A percentile compares a stretch with the other conserved stretches of the same genome.
These are phyloP conservation scores for Aspergillus sp. DNA, from an alignment of 2,329 filamentous ascomycete genomes.

Conservation along the genomic window DNA sequence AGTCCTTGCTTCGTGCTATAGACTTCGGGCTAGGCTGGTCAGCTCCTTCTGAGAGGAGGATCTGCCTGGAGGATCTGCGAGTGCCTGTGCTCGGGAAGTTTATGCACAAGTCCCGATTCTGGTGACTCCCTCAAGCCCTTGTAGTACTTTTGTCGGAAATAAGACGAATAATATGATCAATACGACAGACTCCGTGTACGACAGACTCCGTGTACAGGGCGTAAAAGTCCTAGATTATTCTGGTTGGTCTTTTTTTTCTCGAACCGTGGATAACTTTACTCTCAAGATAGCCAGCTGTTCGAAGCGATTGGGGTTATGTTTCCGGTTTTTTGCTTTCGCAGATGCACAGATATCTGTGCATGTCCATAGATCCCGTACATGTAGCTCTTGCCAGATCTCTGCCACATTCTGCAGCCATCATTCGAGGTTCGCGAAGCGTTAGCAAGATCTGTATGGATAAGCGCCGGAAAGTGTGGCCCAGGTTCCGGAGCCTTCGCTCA, in stretches of 20 bases:
- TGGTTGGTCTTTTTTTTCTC: slow-evolving; percentile 3
- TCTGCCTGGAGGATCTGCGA: slow-evolving; percentile 22
- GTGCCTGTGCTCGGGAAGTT: slow-evolving; percentile 28
- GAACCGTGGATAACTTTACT: slow-evolving; percentile 2
- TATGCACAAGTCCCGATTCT: slow-evolving; percentile 22
- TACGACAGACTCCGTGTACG: slow-evolving; percentile 5
- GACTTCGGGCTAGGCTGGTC: slow-evolving; percentile 16
- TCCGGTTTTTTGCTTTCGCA: neutral
- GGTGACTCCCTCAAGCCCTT: slow-evolving; percentile 10
- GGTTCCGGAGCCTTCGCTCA: slow-evolving; percentile 21
- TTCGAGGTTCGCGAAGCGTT: slow-evolving; percentile 5
- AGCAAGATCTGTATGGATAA: slow-evolving; percentile 15
- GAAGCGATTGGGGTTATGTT: slow-evolving; percentile 8
- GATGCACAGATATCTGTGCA: neutral
- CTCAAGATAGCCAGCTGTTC: neutral
- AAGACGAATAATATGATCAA: slow-evolving; percentile 1
- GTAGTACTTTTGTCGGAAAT: slow-evolving; percentile 24
- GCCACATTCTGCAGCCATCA: slow-evolving; percentile 6
- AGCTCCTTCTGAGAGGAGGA: slow-evolving; percentile 26
- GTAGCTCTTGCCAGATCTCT: neutral
- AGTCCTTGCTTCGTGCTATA: slow-evolving; percentile 42
- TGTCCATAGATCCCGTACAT: neutral
- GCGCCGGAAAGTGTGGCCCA: slow-evolving; percentile 21
- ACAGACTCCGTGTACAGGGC: slow-evolving; percentile 1
- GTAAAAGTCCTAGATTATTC: slow-evolving; percentile 15